Evolutionary conservation across 179 eudicot genomes (phyloP).

Genomic region (Spinacia oleracea): DNA sequence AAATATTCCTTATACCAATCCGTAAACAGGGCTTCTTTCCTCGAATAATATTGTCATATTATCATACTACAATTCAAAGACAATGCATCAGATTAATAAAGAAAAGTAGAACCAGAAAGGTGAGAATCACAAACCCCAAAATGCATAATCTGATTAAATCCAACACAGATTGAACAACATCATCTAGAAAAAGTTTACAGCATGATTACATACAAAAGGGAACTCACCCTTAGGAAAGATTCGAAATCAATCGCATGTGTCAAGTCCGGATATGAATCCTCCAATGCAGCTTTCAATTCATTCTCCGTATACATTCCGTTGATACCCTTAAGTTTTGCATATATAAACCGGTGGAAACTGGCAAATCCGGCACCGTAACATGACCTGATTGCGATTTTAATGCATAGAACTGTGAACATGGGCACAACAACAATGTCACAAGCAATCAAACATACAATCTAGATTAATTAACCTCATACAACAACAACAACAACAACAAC

Average conservation of each 20-base stretch:
- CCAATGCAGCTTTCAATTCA: constrained; percentile 59
- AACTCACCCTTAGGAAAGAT: constrained; percentile 78
- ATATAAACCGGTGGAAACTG: constrained; percentile 68
- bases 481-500: no score
- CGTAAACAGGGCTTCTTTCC: no score
- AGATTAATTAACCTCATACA: background rate
- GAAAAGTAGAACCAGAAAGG: no score
- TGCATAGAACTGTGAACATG: constrained; percentile 46
- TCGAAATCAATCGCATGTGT: constrained; percentile 72
- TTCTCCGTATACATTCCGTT: constrained; percentile 50
- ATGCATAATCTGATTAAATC: no score
- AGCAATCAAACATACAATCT: constrained; percentile 20
- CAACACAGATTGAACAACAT: no score
- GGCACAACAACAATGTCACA: background rate
- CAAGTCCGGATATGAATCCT: constrained; percentile 58
- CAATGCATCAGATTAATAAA: no score
- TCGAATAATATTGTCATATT: no score
- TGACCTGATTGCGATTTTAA: constrained; percentile 46
- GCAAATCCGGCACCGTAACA: constrained; percentile 59
- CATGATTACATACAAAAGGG: background rate
- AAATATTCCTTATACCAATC: no score
- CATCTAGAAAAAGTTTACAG: background rate
- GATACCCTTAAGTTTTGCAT: constrained; percentile 54
- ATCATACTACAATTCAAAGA: no score
- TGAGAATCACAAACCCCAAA: no score